phyloP scores from a whole-genome alignment of 2,329 filamentous ascomycete species.

The Trichoderma oligosporum region DNA sequence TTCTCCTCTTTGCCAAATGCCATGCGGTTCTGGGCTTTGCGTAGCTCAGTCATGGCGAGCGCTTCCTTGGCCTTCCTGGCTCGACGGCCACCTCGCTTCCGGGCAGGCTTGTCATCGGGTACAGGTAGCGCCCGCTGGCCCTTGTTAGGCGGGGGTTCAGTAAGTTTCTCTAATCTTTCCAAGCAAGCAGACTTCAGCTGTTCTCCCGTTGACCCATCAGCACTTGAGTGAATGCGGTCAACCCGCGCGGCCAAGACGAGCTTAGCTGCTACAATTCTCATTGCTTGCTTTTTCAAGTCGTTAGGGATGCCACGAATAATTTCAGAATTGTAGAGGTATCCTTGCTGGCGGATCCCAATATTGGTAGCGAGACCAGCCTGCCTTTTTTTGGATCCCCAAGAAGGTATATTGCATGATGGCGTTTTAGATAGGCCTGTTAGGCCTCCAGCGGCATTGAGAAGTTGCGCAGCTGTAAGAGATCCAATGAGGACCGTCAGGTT shows the following conservation, averaged over 20 bases:
- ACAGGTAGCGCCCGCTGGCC: constrained; percentile 81
- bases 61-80: constrained; percentile 95
- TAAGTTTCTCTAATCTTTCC: constrained; percentile 85
- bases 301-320: constrained; percentile 80
- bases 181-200: constrained; percentile 78
- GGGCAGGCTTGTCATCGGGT: constrained; percentile 89
- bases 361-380: constrained; percentile 87
- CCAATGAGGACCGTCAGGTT: constrained; percentile 90
- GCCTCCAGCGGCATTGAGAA: constrained; percentile 92
- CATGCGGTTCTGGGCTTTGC: constrained; percentile 94
- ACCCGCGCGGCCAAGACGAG: constrained; percentile 89
- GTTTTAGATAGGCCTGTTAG: constrained; percentile 85
- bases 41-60: constrained; percentile 91
- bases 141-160: constrained; percentile 85
- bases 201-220: constrained; percentile 78
- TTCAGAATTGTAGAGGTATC: constrained; percentile 87
- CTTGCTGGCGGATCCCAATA: constrained; percentile 83
- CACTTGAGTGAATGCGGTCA: constrained; percentile 76
- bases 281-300: constrained; percentile 87
- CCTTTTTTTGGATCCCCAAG: constrained; percentile 85
- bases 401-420: constrained; percentile 86
- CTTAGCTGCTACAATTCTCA: constrained; percentile 92
- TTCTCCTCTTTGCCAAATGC: constrained; percentile 93
- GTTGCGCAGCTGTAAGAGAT: constrained; percentile 86
- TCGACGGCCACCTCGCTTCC: constrained; percentile 85